Evolutionary conservation across 768 basidiomycete genomes (phyloP).

Genomic region (Tulasnella sp.): DNA sequence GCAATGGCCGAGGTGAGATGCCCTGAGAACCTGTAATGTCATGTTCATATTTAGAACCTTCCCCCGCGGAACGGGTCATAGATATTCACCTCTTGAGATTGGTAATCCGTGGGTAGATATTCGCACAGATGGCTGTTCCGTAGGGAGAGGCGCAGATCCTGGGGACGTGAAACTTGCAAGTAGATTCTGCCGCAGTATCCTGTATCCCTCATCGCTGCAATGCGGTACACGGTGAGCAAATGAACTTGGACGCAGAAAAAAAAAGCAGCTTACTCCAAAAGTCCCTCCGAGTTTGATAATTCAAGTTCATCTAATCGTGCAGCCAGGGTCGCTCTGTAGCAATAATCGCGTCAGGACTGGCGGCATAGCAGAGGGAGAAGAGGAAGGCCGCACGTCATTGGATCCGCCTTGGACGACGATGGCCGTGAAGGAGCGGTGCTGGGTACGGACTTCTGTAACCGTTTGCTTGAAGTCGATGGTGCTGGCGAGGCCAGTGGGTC

Average conservation of each 20-base stretch:
- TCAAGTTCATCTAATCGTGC: conserved; percentile 77
- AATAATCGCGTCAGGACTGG: not conserved
- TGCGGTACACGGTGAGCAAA: not conserved
- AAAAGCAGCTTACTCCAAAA: conserved; percentile 52
- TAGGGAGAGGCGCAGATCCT: not conserved
- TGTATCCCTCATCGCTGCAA: conserved; percentile 75
- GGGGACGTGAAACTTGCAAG: conserved; percentile 58
- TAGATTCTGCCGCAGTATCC: conserved; percentile 71
- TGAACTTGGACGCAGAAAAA: not conserved
- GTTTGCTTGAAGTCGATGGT: not conserved
- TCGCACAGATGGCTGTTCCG: conserved; percentile 13
- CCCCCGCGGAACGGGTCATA: not conserved
- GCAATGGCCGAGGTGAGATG: conserved; percentile 1
- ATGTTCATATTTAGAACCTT: not conserved
- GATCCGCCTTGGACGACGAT: not conserved
- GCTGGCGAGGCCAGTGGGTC: not conserved
- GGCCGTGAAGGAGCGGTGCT: not conserved
- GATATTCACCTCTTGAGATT: not conserved
- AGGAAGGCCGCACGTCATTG: conserved; percentile 11
- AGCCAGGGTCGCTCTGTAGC: conserved; percentile 58
- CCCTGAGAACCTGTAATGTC: not conserved
- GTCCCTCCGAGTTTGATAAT: conserved; percentile 67
- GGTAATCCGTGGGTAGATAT: not conserved
- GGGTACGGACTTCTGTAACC: not conserved
- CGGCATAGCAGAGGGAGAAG: not conserved